Evolutionary conservation across 2,329 filamentous ascomycete genomes (phyloP), one percentile per base, ranked within the genome.

Genomic region (Epichloe sylvatica): DNA sequence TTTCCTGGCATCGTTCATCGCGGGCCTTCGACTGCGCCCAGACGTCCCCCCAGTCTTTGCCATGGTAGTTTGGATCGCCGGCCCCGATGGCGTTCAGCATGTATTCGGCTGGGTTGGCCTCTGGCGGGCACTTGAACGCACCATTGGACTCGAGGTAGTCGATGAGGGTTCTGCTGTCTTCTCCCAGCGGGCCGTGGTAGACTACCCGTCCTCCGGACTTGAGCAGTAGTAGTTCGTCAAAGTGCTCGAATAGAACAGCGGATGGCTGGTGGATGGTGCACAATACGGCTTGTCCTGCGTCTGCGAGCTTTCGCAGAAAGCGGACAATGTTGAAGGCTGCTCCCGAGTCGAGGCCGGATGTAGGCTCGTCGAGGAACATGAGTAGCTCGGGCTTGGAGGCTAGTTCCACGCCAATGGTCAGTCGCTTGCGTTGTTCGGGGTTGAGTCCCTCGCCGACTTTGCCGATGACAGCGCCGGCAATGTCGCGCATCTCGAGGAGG

Each of bases 381-480:
- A 83, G 66, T 4, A 83, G 67, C 35, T 77, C 75, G 0, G 76
- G 77, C 59, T 78, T 79, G 0, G 71, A 70, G 0, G 75, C 76
- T 3, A 80, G 62, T 53, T 79, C 75, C 4, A 77, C 74, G 9
- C 71, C 75, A 39, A 78, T 78, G 0, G 76, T 78, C 3, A 79
- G 60, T 3, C 74, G 64, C 59, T 78, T 79, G 9, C 75, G 65
- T 56, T 80, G 77, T 55, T 81, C 78, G 23, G 74, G 71, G 51
- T 80, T 80, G 4, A 83, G 66, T 1, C 82, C 81, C 38, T 74
- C 69, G 4, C 80, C 78, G 0, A 73, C 65, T 0, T 66, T 66
- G 21, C 82, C 82, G 5, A 86, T 80, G 0, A 74, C 76, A 2
- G 82, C 81, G 5, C 80, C 78, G 1, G 81, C 80, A 40, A 85